phyloP scores from a whole-genome alignment of 2,329 filamentous ascomycete species.

The Macroventuria anomochaeta region DNA sequence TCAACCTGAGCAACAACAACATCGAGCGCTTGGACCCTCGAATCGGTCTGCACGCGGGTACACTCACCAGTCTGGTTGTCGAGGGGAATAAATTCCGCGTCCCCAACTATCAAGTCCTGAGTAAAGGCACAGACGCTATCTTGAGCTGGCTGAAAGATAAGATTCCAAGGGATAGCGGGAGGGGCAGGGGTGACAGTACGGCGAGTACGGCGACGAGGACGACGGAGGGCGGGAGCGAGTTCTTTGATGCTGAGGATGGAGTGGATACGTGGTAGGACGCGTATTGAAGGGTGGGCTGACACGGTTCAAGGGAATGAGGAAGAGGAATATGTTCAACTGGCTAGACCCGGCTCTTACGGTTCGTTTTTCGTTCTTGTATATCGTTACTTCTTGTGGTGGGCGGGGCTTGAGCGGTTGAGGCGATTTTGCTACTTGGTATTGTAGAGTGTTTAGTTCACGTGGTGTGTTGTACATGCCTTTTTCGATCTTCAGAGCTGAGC shows the following conservation, averaged over 20 bases:
- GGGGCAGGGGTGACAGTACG: not conserved
- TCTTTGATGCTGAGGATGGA: conserved; percentile 14
- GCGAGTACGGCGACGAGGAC: conserved; percentile 3
- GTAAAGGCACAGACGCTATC: conserved; percentile 85
- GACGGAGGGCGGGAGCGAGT: conserved; percentile 10
- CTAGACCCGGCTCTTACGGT: not conserved
- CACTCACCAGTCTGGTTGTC: conserved; percentile 73
- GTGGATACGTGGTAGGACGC: conserved; percentile 5
- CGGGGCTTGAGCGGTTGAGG: not conserved
- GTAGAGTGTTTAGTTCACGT: not conserved
- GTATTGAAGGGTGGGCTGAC: not conserved
- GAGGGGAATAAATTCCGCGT: conserved; percentile 87
- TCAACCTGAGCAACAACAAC: conserved; percentile 85
- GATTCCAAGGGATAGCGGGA: conserved; percentile 58
- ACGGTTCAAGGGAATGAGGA: too few relatives aligned
- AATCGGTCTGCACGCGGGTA: conserved; percentile 76
- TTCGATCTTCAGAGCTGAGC: too few relatives aligned
- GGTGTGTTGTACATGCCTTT: not conserved
- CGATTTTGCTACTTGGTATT: not conserved
- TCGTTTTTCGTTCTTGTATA: conserved; percentile 5
- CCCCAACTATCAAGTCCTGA: conserved; percentile 81
- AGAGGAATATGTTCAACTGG: not conserved
- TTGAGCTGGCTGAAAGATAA: conserved; percentile 80
- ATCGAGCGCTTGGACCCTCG: conserved; percentile 81
- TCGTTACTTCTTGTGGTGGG: not conserved